Conservation (phyloP, 1,284 basidiomycete species). For the Microbotryum scabiosae region DNA sequence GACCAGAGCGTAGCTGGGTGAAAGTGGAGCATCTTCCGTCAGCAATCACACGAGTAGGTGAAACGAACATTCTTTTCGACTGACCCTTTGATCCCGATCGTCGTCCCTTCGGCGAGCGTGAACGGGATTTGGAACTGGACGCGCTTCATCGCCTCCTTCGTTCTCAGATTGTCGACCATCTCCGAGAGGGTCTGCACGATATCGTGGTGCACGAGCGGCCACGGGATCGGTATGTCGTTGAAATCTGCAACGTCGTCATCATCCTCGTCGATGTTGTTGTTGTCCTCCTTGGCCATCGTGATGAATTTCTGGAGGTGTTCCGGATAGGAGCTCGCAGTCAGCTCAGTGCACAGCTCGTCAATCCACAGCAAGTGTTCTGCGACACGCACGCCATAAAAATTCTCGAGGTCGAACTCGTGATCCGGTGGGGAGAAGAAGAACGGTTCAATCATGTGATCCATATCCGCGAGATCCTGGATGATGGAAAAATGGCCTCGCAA, state of each 20-base stretch:
- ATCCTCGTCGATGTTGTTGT: slow-evolving; percentile 30
- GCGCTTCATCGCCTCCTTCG: slow-evolving; percentile 71
- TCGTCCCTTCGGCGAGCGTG: slow-evolving; percentile 66
- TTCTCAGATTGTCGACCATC: slow-evolving; percentile 37
- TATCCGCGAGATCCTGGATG: slow-evolving; percentile 65
- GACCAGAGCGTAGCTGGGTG: slow-evolving; percentile 66
- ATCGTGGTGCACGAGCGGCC: slow-evolving; percentile 17
- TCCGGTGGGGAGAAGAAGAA: slow-evolving; percentile 67
- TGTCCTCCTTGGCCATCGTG: slow-evolving; percentile 23
- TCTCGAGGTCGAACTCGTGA: slow-evolving; percentile 61
- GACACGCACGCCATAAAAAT: slow-evolving; percentile 70
- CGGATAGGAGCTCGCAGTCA: slow-evolving; percentile 58
- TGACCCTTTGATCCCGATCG: slow-evolving; percentile 85
- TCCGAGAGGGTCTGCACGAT: slow-evolving; percentile 29
- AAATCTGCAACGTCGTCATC: slow-evolving; percentile 13
- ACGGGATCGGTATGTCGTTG: neutral
- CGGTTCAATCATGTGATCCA: slow-evolving; percentile 74
- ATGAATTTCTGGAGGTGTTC: slow-evolving; percentile 32
- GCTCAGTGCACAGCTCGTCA: neutral
- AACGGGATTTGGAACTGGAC: slow-evolving; percentile 74
- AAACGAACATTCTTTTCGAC: slow-evolving; percentile 23
- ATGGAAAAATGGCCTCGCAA: neutral
- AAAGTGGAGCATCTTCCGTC: neutral
- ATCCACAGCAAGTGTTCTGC: no score
- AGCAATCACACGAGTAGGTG: neutral